These are phyloP conservation scores for Galerina marginata DNA, from an alignment of 768 basidiomycete genomes.

Conservation along the genomic window DNA sequence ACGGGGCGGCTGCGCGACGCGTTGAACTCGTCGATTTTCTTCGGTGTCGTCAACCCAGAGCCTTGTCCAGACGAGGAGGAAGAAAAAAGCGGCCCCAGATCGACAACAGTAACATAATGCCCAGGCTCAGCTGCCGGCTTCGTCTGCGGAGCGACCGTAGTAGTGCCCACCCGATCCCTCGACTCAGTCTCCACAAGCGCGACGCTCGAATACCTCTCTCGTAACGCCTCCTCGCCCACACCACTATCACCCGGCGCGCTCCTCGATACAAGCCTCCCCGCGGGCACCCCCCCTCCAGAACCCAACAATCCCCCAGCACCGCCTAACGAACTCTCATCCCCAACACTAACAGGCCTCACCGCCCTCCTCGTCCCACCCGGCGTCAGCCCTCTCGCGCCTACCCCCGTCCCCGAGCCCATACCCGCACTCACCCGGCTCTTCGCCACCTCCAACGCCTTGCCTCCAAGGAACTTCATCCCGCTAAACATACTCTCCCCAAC, in stretches of 20 bases:
- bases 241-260: slow-evolving; percentile 58
- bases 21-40: slow-evolving; percentile 51
- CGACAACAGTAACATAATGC: slow-evolving; percentile 60
- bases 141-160: slow-evolving; percentile 30
- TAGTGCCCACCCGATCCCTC: background rate
- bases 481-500: slow-evolving; percentile 67
- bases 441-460: slow-evolving; percentile 62
- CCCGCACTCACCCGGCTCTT: slow-evolving; percentile 31
- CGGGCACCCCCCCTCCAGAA: slow-evolving; percentile 25
- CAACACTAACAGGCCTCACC: slow-evolving; percentile 4
- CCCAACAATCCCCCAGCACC: background rate
- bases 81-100: slow-evolving; percentile 43
- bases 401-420: too few species aligned
- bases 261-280: slow-evolving; percentile 57
- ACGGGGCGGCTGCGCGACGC: slow-evolving; percentile 54
- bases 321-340: background rate
- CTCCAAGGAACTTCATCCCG: slow-evolving; percentile 68
- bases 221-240: slow-evolving; percentile 17
- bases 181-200: background rate
- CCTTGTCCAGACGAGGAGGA: too few species aligned
- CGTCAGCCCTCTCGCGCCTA: too few species aligned
- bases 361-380: slow-evolving; percentile 4
- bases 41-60: too few species aligned
- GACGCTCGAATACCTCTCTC: slow-evolving; percentile 28
- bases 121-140: slow-evolving; percentile 33